Base-by-base conservation (phyloP, 805 yeast genomes). In the Komagataella ulmi region DNA sequence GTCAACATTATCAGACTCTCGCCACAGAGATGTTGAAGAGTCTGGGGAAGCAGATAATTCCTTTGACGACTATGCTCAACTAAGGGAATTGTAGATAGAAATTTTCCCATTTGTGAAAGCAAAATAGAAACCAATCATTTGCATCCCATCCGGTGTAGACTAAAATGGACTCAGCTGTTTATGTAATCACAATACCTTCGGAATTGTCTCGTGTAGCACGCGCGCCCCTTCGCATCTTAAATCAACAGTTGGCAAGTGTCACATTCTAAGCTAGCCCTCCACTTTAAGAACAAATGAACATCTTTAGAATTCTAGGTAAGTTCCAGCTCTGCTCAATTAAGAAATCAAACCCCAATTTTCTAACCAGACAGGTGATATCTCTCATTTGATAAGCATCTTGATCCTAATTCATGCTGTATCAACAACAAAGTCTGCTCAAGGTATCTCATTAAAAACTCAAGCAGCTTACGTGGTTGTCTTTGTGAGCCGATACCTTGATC, bases 401-500 rank as follows among this genome's bases (percentile, higher is more conserved):
- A 77, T 93, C 52, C 74, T 93, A 56, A 70, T 91, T 50, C 82
- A 80, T 51, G 79, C 88, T 45, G 88, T 93, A 58, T 75, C 72
- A 50, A 61, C 69, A 5, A 76, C 85, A 52, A 72, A 72, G 54
- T 82, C 95, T 6, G 81, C 85, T 48, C 77, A 80, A 30, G 99
- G 99, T 47, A 77, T 93, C 49, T 89, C 97, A 1, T 70, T 87
- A 62, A 91, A 91, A 69, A 87, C 98, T 0, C 98, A 93, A 64
- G 70, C 77, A 1, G 70, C 91, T 45, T 93, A 91, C 65, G 80
- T 77, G 46, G 56, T 82, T 36, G 96, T 88, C 17, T 89, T 80
- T 59, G 62, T 79, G 46, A 74, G 89, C 12, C 77, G 97, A 55
- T 89, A 88, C 65, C 56, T 85, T 53, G 89, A 85, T 65, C 63